Evolutionary conservation across 129 eudicot species (phyloP).

Genomic region (Smallanthus sonchifolius): DNA sequence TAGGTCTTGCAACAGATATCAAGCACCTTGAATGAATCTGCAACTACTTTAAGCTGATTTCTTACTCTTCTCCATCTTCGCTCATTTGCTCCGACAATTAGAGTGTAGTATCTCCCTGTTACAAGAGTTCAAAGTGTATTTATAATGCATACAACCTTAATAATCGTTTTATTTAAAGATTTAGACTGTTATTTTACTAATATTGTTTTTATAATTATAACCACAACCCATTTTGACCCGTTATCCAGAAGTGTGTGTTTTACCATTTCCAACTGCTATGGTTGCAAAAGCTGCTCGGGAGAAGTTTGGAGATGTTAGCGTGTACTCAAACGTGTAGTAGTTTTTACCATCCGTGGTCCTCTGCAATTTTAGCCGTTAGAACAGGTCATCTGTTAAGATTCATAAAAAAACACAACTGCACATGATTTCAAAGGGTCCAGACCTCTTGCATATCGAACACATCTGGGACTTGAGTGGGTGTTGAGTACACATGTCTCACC

Average conservation of each 20-base stretch:
- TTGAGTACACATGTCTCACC: slow-evolving; percentile 56
- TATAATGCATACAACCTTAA: neutral
- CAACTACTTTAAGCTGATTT: slow-evolving; percentile 85
- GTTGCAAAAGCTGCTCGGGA: slow-evolving; percentile 78
- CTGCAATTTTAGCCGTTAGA: slow-evolving; percentile 36
- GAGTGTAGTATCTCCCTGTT: slow-evolving; percentile 90
- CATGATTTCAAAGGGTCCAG: slow-evolving; percentile 1
- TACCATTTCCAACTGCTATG: slow-evolving; percentile 81
- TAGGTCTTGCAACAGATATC: slow-evolving; percentile 37
- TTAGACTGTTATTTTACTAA: neutral
- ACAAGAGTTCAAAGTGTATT: neutral
- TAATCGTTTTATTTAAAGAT: neutral
- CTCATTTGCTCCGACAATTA: slow-evolving; percentile 82
- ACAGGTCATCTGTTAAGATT: slow-evolving; percentile 1
- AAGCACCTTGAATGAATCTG: slow-evolving; percentile 81
- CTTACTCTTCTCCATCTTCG: slow-evolving; percentile 78
- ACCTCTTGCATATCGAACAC: slow-evolving; percentile 85
- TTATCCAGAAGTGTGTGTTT: neutral
- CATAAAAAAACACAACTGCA: neutral
- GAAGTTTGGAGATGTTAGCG: slow-evolving; percentile 56
- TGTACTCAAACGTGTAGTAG: slow-evolving; percentile 77
- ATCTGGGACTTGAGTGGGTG: slow-evolving; percentile 65
- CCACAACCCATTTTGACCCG: neutral
- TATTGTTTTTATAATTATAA: neutral
- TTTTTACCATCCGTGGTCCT: slow-evolving; percentile 65